Conservation (phyloP, 2,329 filamentous ascomycete species). For the Teratosphaeria pseudoeucalypti region DNA sequence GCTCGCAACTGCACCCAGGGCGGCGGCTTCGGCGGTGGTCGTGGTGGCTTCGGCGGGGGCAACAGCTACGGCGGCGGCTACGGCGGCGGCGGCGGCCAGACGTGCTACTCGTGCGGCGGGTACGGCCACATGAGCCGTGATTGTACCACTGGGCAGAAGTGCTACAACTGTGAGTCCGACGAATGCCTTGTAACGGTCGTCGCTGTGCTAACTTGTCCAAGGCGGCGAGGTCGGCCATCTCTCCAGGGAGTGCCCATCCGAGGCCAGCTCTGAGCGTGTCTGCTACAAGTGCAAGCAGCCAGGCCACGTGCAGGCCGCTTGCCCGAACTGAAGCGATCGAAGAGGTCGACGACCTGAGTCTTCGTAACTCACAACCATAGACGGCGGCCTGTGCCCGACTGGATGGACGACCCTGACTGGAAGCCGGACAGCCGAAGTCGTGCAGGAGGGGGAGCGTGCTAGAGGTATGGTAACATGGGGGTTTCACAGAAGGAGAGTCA, state of each 20-base stretch:
- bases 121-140: constrained; percentile 85
- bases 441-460: constrained; percentile 4
- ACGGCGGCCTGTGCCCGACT: constrained; percentile 19
- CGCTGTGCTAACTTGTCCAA: constrained; percentile 25
- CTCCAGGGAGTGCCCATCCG: constrained; percentile 90
- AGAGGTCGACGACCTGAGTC: constrained; percentile 10
- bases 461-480: not conserved
- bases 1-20: constrained; percentile 77
- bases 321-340: constrained; percentile 58
- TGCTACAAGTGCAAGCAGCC: constrained; percentile 88
- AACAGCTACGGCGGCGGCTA: constrained; percentile 32
- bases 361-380: constrained; percentile 11
- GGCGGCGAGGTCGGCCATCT: constrained; percentile 83
- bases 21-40: constrained; percentile 39
- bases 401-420: constrained; percentile 21
- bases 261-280: constrained; percentile 82
- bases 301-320: constrained; percentile 87
- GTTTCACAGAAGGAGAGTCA: not conserved
- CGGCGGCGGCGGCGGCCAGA: constrained; percentile 54
- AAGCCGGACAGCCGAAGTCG: constrained; percentile 16
- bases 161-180: constrained; percentile 77
- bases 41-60: constrained; percentile 35
- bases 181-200: constrained; percentile 1
- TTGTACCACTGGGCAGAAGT: constrained; percentile 98
- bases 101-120: constrained; percentile 96